Evolutionary conservation across 805 yeast species (phyloP).

Genomic region (Zygosaccharomyces bisporus): DNA sequence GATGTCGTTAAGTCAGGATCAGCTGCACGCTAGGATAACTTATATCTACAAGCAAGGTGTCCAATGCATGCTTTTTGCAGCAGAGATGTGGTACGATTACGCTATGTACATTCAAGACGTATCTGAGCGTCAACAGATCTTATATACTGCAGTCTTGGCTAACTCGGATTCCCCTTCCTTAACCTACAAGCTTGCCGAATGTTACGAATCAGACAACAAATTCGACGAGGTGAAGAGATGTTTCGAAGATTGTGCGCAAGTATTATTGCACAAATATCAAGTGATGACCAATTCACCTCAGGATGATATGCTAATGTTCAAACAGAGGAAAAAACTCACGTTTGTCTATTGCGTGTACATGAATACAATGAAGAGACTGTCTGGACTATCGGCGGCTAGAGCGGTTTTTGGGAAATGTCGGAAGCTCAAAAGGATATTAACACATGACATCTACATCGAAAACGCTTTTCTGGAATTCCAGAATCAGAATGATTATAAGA

Average conservation of each 20-base stretch:
- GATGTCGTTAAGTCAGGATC: constrained; percentile 51
- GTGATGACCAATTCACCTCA: constrained; percentile 12
- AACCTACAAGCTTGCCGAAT: constrained; percentile 63
- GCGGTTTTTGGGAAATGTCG: constrained; percentile 66
- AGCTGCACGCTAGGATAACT: constrained; percentile 53
- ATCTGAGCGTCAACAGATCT: constrained; percentile 31
- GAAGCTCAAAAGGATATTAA: constrained; percentile 49
- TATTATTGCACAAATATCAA: constrained; percentile 40
- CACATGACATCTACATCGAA: constrained; percentile 75
- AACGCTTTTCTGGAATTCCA: constrained; percentile 77
- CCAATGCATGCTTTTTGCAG: constrained; percentile 29
- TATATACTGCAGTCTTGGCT: constrained; percentile 52
- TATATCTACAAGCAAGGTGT: constrained; percentile 72
- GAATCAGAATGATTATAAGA: constrained; percentile 58
- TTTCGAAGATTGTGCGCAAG: constrained; percentile 50
- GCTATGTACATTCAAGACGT: constrained; percentile 31
- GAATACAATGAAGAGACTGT: constrained; percentile 64
- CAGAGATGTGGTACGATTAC: constrained; percentile 41
- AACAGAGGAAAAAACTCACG: constrained; percentile 43
- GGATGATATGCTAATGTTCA: constrained; percentile 14
- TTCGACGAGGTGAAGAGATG: constrained; percentile 46
- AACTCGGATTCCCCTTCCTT: constrained; percentile 71
- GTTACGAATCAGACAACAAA: constrained; percentile 57
- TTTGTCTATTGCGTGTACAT: constrained; percentile 64
- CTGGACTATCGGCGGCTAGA: constrained; percentile 72